phyloP scores from a whole-genome alignment of 23 red algal genomes.

The Pyropia haitanensis region DNA sequence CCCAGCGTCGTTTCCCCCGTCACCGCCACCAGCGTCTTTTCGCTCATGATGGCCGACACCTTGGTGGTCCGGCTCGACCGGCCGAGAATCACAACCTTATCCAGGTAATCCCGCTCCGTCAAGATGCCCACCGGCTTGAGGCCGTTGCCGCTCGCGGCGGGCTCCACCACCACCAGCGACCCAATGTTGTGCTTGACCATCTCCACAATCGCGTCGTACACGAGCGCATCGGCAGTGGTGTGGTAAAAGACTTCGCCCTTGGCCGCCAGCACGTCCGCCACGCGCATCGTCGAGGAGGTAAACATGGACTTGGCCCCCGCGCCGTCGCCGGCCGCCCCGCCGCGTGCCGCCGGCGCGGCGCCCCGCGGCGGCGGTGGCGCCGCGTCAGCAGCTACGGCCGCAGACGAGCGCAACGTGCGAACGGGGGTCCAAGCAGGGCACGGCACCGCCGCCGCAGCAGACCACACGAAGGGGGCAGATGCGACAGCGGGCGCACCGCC shows the following conservation, averaged over 20 bases:
- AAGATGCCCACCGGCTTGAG: conserved; percentile 82
- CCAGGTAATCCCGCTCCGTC: conserved; percentile 79
- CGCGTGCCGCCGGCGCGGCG: too few species aligned
- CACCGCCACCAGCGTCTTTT: conserved; percentile 62
- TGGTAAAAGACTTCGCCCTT: conserved; percentile 75
- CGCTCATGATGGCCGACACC: conserved; percentile 88
- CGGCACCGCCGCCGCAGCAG: too few species aligned
- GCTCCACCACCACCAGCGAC: conserved; percentile 69
- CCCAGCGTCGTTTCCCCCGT: conserved; percentile 49
- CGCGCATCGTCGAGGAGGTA: conserved; percentile 5
- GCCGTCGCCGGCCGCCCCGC: too few species aligned
- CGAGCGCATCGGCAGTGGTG: conserved; percentile 45
- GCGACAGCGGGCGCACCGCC: too few species aligned
- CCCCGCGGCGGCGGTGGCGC: too few species aligned
- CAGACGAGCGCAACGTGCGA: too few species aligned
- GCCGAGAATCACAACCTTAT: conserved; percentile 71
- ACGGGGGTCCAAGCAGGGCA: too few species aligned
- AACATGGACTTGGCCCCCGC: not conserved
- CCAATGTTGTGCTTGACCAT: conserved; percentile 98
- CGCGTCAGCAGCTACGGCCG: too few species aligned
- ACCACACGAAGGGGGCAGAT: too few species aligned
- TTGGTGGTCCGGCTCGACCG: conserved; percentile 38
- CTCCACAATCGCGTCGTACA: conserved; percentile 66
- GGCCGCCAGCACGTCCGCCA: conserved; percentile 49
- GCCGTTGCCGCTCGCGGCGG: conserved; percentile 5